These are phyloP conservation scores for Monosporascus sp. DNA, from an alignment of 2,329 filamentous ascomycete genomes.

Conservation along the genomic window DNA sequence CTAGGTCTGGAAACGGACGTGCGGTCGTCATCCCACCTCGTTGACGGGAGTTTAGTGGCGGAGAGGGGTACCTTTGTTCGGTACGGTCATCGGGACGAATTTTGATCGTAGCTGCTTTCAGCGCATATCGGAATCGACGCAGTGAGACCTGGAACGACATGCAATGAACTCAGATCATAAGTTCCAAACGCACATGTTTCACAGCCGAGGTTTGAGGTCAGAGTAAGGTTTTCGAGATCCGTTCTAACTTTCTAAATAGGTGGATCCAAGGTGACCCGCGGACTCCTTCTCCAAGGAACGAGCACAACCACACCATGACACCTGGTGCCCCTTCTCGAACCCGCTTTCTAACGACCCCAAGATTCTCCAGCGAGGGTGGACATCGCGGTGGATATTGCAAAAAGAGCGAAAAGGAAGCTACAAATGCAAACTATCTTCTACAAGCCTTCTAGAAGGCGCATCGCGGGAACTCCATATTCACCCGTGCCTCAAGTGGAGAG, in stretches of 20 bases:
- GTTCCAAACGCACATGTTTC: not conserved
- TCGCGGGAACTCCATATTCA: conserved; percentile 1
- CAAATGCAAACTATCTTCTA: not conserved
- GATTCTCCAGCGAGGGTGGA: not conserved
- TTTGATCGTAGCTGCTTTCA: too few species aligned
- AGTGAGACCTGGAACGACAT: not conserved
- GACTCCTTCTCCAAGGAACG: not conserved
- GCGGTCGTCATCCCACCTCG: too few species aligned
- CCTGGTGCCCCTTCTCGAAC: not conserved
- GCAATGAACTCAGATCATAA: too few species aligned
- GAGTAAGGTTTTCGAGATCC: not conserved
- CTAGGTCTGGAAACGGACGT: too few species aligned
- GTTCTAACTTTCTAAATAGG: not conserved
- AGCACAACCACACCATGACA: not conserved
- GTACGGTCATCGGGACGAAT: too few species aligned
- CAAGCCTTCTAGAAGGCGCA: not conserved
- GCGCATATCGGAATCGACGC: not conserved
- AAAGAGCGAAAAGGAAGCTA: not conserved
- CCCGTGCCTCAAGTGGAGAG: conserved; percentile 1
- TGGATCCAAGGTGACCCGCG: not conserved
- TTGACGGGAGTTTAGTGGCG: too few species aligned
- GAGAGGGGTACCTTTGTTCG: too few species aligned
- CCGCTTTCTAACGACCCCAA: not conserved
- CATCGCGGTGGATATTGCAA: not conserved
- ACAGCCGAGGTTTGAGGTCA: not conserved